Conservation (phyloP, 352 stramenopile genomes). For the Globisporangium lucens region DNA sequence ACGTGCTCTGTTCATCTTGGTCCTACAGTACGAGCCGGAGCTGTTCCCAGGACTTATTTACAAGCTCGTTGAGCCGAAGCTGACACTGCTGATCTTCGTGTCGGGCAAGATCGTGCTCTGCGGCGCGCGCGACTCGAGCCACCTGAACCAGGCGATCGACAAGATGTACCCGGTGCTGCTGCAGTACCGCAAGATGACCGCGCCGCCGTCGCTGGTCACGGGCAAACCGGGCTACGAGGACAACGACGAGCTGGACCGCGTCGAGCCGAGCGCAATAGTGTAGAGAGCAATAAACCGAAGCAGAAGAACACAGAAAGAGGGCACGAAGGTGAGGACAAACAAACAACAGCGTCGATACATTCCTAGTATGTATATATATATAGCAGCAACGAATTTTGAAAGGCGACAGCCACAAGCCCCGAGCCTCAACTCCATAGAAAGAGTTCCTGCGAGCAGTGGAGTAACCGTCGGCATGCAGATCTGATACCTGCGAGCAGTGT, state of each 20-base stretch:
- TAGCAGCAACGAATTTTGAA: background rate
- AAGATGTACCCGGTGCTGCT: conserved; percentile 61
- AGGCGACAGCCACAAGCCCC: background rate
- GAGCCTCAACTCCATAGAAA: background rate
- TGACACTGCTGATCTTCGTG: conserved; percentile 99
- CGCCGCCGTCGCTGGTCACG: conserved; percentile 63
- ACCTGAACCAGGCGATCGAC: conserved; percentile 43
- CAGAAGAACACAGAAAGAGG: background rate
- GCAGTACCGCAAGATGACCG: conserved; percentile 70
- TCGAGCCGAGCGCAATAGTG: conserved; percentile 57
- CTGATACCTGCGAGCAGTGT: background rate
- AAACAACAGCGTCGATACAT: background rate
- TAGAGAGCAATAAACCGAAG: conserved; percentile 17
- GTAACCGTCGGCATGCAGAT: background rate
- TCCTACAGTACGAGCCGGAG: conserved; percentile 95
- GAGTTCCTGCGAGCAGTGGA: background rate
- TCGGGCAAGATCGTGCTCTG: conserved; percentile 99
- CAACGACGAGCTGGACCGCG: conserved; percentile 56
- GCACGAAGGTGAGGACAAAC: background rate
- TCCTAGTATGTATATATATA: background rate
- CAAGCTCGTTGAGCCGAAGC: conserved; percentile 94
- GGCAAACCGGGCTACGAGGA: conserved; percentile 68
- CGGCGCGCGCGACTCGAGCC: conserved; percentile 45
- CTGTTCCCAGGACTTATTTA: conserved; percentile 99
- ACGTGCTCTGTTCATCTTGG: background rate